A percentile compares a stretch with the other conserved stretches of the same genome.
Evolutionary conservation across 2,329 filamentous ascomycete species (phyloP).

Genomic region (Fusarium illudens): DNA sequence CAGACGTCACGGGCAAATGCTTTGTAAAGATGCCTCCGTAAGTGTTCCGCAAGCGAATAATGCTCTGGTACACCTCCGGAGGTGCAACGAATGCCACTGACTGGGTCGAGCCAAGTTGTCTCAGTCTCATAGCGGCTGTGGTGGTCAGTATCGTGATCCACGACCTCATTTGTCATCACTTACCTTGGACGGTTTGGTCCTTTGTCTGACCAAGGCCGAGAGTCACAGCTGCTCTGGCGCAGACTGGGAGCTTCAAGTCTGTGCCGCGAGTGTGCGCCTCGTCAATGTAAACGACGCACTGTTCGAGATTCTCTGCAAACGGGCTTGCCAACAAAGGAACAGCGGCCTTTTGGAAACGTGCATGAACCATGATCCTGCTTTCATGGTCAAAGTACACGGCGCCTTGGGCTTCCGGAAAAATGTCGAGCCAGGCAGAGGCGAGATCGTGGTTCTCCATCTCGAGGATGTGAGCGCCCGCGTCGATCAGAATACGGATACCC

Average conservation of each 20-base stretch:
- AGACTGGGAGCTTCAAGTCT: conserved; percentile 62
- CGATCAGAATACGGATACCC: conserved; percentile 64
- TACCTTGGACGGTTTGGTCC: conserved; percentile 68
- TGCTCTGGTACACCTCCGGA: conserved; percentile 69
- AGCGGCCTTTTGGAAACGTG: conserved; percentile 49
- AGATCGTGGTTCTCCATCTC: conserved; percentile 65
- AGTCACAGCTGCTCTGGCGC: conserved; percentile 62
- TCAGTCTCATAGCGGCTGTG: conserved; percentile 70
- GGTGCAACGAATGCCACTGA: conserved; percentile 64
- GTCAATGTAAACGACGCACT: conserved; percentile 67
- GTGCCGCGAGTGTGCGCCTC: conserved; percentile 69
- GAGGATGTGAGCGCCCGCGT: conserved; percentile 70
- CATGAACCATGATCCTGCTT: conserved; percentile 33
- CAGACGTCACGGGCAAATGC: conserved; percentile 17
- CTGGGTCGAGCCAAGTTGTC: conserved; percentile 65
- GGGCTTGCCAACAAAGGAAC: conserved; percentile 62
- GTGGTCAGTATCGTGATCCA: background rate
- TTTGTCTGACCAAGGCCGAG: conserved; percentile 66
- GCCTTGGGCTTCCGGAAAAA: conserved; percentile 53
- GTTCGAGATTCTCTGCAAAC: conserved; percentile 60
- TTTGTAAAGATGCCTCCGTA: background rate
- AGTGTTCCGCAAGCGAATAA: conserved; percentile 54
- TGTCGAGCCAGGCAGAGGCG: conserved; percentile 59
- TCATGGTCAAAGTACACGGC: conserved; percentile 62
- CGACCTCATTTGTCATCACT: background rate